Evolutionary conservation across 768 basidiomycete species (phyloP), one percentile per base, ranked within the genome.

Genomic region (Tricholoma furcatifolium): DNA sequence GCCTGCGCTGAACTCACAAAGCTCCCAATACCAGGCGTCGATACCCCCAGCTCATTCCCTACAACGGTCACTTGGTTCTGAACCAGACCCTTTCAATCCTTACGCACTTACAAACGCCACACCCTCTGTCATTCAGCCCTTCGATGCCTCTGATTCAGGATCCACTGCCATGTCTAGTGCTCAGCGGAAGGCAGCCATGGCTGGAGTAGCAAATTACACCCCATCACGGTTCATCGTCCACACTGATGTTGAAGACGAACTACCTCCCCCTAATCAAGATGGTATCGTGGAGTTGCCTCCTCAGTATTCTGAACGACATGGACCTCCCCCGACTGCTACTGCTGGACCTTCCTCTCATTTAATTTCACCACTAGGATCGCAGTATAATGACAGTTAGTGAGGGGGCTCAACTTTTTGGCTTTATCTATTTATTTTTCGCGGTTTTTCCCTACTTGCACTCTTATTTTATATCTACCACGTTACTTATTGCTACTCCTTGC

Each of bases 231-330:
- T 81, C 63, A 74, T 89, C 51, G 57, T 88, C 6, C 87, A 90
- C 57, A 84, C 82, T 3, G 89, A 89, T 62, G 78, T 77, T 7
- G 86, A 87, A 48, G 87, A 89, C 60, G 68, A 62, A 11, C 35
- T 70, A 9, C 71, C 79, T 6, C 70, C 67, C 36, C 66, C 69
- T 18, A 72, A 72, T 47, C 76, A 71, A 21, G 68, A 78, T 15
- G 86, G 76, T 6, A 68, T 87, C 18, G 75, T 89, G 6, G 88
- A 91, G 67, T 75, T 89, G n/a, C 88, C 88, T 23, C 88, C 88
- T 14, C 82, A 82, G 63, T 91, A 91, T 62, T 75, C 76, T 21
- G 84, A 81, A 55, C 71, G 78, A 32, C 76, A 76, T 17, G 67
- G 60, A 12, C 64, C 67, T 44, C 40, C 43, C 10, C 8, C 50